Conservation (phyloP, 2,329 filamentous ascomycete genomes). For the Botryotinia convoluta region DNA sequence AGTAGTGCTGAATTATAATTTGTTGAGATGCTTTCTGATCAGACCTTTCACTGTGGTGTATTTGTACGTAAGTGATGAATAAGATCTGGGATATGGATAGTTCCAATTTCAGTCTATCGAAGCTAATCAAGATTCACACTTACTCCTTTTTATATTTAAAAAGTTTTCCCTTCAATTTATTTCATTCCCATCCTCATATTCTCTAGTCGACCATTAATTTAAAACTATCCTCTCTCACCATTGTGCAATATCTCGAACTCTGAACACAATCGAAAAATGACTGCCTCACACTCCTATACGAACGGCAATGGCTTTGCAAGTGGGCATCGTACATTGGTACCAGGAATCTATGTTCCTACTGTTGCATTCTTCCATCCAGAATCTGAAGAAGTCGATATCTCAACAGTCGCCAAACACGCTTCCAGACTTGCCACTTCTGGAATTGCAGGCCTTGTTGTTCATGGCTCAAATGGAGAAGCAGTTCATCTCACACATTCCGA, state of each 20-base stretch:
- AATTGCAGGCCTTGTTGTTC: slow-evolving; percentile 39
- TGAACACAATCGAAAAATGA: not conserved
- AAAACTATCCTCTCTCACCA: not conserved
- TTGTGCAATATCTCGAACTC: not conserved
- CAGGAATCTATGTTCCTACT: slow-evolving; percentile 50
- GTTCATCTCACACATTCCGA: slow-evolving; percentile 42
- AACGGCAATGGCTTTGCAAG: not conserved
- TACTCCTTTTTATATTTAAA: not conserved
- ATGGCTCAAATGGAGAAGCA: slow-evolving; percentile 47
- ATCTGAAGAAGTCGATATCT: slow-evolving; percentile 21
- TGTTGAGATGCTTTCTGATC: not conserved
- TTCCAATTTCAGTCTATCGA: not conserved
- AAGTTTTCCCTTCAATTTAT: not conserved
- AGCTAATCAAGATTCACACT: not conserved
- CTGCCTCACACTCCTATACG: not conserved
- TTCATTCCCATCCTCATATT: not conserved
- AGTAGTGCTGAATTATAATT: not conserved
- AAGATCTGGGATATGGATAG: slow-evolving; percentile 1
- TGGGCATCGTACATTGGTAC: slow-evolving; percentile 24
- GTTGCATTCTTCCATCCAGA: slow-evolving; percentile 44
- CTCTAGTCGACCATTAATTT: not conserved
- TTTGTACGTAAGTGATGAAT: not conserved
- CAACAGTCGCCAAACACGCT: slow-evolving; percentile 36
- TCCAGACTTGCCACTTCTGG: slow-evolving; percentile 50
- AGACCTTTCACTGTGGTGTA: not conserved